A percentile compares a stretch with the other conserved stretches of the same genome.
These are phyloP conservation scores for Pharus latifolius DNA, from an alignment of 176 grass and related monocot genomes.

Conservation along the genomic window DNA sequence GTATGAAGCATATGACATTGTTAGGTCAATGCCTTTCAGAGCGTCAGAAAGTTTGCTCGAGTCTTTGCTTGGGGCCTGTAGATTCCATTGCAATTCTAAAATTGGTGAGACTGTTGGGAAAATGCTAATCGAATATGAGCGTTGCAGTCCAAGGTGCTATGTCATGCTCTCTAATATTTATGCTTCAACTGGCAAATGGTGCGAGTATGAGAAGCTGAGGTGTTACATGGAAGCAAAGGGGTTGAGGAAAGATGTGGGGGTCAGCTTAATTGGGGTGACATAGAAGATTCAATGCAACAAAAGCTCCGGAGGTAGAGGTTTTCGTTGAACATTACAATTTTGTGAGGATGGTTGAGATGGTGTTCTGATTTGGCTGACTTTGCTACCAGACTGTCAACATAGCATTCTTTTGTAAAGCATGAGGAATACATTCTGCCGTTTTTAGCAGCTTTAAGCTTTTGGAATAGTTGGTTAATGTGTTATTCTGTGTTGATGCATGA, in stretches of 20 bases:
- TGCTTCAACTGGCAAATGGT: slow-evolving; percentile 54
- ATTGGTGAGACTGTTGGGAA: slow-evolving; percentile 51
- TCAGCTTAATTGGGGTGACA: slow-evolving; percentile 36
- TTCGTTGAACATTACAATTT: not conserved
- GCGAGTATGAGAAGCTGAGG: slow-evolving; percentile 39
- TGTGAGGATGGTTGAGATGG: not conserved
- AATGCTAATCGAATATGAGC: slow-evolving; percentile 29
- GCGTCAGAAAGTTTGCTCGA: slow-evolving; percentile 53
- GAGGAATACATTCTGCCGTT: not conserved
- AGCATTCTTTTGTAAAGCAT: not conserved
- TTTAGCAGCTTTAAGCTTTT: not conserved
- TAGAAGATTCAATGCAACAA: slow-evolving; percentile 9
- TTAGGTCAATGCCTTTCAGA: slow-evolving; percentile 40
- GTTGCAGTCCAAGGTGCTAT: slow-evolving; percentile 34
- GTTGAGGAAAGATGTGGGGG: slow-evolving; percentile 48
- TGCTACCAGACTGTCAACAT: not conserved
- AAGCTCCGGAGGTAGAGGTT: not conserved
- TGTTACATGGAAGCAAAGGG: slow-evolving; percentile 52
- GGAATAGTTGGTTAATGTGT: not conserved
- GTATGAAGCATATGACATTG: slow-evolving; percentile 57
- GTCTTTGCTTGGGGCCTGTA: slow-evolving; percentile 72
- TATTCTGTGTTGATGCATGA: too few relatives aligned
- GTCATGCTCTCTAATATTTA: slow-evolving; percentile 83
- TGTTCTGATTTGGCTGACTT: not conserved
- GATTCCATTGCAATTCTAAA: slow-evolving; percentile 46